Conservation (phyloP, 495 filamentous ascomycete species). For the Trichodelitschia bisporula region DNA sequence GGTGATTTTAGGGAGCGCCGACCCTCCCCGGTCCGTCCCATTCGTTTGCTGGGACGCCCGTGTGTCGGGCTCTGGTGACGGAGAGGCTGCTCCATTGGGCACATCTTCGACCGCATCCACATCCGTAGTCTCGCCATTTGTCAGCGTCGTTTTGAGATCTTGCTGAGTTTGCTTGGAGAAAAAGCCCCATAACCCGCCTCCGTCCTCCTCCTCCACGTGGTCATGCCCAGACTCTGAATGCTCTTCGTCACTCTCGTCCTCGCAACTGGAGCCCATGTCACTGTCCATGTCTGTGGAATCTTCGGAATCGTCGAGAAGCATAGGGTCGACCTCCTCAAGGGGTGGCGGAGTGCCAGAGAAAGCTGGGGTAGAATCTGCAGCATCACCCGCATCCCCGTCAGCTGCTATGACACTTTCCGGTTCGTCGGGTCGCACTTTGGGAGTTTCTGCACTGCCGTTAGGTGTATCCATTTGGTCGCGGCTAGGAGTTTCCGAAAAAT, state of each 20-base stretch:
- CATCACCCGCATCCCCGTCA: constrained; percentile 4
- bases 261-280: constrained; percentile 47
- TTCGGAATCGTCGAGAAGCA: constrained; percentile 48
- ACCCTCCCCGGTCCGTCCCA: no score
- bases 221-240: constrained; percentile 17
- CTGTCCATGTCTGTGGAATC: constrained; percentile 80
- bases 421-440: constrained; percentile 1
- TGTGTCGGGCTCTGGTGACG: no score
- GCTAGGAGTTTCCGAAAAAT: constrained; percentile 1
- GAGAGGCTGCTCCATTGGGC: no score
- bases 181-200: constrained; percentile 2
- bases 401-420: constrained; percentile 6
- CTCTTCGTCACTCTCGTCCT: constrained; percentile 27
- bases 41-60: no score
- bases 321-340: constrained; percentile 42
- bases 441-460: not conserved
- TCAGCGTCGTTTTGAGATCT: constrained; percentile 34
- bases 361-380: no score
- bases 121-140: not conserved
- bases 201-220: constrained; percentile 14
- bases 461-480: constrained; percentile 1
- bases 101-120: not conserved
- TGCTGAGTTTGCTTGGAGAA: not conserved
- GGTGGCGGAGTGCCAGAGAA: no score
- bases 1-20: no score